These are phyloP conservation scores for Rhynchosporium graminicola DNA, from an alignment of 2,329 filamentous ascomycete genomes.

Conservation along the genomic window DNA sequence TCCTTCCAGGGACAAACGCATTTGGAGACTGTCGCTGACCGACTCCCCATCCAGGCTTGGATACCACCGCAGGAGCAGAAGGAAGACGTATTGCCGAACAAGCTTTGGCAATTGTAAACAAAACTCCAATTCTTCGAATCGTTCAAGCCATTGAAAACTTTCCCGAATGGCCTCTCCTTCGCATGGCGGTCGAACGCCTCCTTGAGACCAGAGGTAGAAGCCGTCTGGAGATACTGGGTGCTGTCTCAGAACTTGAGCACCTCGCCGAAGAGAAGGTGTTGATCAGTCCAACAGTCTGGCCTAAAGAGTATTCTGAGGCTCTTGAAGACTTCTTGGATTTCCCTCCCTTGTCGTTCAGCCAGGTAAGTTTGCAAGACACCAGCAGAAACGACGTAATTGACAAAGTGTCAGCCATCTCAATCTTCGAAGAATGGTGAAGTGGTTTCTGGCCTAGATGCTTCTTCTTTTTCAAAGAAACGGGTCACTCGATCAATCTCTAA, in stretches of 20 bases:
- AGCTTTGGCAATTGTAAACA: not conserved
- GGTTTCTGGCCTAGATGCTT: not conserved
- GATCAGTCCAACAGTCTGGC: not conserved
- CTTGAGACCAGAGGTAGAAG: not conserved
- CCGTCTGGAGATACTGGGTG: not conserved
- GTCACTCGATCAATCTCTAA: not conserved
- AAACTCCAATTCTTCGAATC: conserved; percentile 1
- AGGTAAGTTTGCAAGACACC: not conserved
- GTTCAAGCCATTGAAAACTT: not conserved
- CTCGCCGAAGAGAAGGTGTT: conserved; percentile 7
- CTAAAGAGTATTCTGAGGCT: not conserved
- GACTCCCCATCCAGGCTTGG: not conserved
- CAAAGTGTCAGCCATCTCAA: too few species aligned
- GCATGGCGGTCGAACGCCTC: conserved; percentile 7
- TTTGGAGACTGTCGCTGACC: not conserved
- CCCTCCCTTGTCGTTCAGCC: not conserved
- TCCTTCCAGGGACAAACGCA: too few species aligned
- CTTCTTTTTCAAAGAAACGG: not conserved
- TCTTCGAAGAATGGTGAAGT: not conserved
- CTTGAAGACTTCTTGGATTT: not conserved
- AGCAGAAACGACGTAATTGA: too few species aligned
- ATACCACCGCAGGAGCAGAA: not conserved
- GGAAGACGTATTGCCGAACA: not conserved
- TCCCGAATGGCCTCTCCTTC: conserved; percentile 1
- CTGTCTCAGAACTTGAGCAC: conserved; percentile 1